Conservation (phyloP, 2,329 filamentous ascomycete species). For the Sporothrix pseudoabietina region DNA sequence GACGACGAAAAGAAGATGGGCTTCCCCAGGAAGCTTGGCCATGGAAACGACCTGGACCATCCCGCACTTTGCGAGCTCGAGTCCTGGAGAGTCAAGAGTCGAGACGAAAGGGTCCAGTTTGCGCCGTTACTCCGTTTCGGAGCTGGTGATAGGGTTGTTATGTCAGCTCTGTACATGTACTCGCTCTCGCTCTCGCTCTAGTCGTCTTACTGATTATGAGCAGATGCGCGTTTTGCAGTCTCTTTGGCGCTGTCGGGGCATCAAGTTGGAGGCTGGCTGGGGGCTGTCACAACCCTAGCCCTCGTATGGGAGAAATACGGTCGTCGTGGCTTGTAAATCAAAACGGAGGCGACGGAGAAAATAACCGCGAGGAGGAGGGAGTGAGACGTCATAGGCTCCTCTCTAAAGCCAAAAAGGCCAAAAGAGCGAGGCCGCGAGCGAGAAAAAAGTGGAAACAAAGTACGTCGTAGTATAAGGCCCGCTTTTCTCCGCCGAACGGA, state of each 20-base stretch:
- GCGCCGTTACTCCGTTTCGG: neutral
- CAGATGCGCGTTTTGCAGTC: neutral
- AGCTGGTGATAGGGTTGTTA: neutral
- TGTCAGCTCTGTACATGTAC: neutral
- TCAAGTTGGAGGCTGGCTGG: neutral
- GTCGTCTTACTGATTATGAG: conserved; percentile 10
- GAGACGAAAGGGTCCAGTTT: neutral
- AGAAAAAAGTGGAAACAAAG: conserved; percentile 20
- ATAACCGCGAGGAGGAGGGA: neutral
- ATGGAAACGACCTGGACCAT: neutral
- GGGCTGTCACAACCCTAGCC: neutral
- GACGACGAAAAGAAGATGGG: neutral
- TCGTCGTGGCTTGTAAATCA: neutral
- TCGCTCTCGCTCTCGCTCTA: neutral
- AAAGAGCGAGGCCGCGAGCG: conserved; percentile 29
- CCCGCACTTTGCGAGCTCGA: neutral
- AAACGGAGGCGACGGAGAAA: conserved; percentile 5
- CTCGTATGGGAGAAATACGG: neutral
- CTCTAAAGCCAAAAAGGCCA: neutral
- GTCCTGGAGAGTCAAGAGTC: neutral
- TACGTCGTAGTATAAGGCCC: neutral
- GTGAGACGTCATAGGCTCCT: conserved; percentile 25
- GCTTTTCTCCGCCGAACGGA: conserved; percentile 17
- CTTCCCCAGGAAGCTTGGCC: neutral
- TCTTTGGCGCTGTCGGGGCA: neutral